phyloP scores from a whole-genome alignment of 2,329 filamentous ascomycete genomes.

The Colletotrichum theobromicola region DNA sequence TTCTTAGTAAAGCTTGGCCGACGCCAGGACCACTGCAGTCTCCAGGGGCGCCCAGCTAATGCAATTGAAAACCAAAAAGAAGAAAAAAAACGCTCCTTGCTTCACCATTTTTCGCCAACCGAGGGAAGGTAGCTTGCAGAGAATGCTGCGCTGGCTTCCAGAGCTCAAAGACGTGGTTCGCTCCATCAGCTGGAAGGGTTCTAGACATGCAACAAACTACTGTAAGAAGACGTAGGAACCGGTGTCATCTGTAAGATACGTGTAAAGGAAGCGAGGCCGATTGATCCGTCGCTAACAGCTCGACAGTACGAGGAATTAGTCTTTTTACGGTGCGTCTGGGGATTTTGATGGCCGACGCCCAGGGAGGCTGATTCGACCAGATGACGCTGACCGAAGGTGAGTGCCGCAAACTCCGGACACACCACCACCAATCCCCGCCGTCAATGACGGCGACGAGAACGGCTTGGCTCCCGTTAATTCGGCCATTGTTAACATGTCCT shows the following conservation, averaged over 20 bases:
- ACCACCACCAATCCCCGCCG: conserved; percentile 1
- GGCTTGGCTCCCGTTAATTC: background rate
- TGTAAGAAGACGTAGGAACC: background rate
- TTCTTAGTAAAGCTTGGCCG: conserved; percentile 3
- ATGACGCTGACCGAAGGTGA: conserved; percentile 20
- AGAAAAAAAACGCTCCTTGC: background rate
- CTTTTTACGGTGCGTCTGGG: conserved; percentile 12
- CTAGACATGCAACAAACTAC: background rate
- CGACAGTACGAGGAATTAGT: conserved; percentile 6
- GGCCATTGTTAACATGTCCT: background rate
- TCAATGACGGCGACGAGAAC: conserved; percentile 15
- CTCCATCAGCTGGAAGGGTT: background rate
- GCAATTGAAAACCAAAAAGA: background rate
- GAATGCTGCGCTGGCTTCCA: background rate
- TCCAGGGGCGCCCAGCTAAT: background rate
- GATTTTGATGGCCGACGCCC: background rate
- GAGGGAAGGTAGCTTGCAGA: background rate
- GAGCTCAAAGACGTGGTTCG: background rate
- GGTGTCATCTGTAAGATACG: background rate
- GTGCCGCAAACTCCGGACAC: conserved; percentile 11
- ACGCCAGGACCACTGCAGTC: background rate
- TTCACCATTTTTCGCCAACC: background rate
- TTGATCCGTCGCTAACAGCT: conserved; percentile 9
- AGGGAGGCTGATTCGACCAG: background rate
- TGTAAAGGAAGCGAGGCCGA: background rate